Evolutionary conservation across 345 rosid genomes (phyloP).

Genomic region (Bretschneidera sinensis): DNA sequence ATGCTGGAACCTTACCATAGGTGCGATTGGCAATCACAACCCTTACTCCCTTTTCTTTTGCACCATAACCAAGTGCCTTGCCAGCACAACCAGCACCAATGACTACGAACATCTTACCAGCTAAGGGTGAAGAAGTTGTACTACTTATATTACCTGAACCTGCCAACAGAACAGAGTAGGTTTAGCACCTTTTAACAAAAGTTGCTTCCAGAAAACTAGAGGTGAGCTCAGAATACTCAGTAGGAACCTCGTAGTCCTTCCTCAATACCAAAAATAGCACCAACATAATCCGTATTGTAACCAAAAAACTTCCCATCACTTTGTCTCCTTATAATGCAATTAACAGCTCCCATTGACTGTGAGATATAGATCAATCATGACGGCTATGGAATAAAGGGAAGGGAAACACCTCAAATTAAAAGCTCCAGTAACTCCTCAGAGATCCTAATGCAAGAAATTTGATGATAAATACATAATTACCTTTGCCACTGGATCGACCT

Average conservation of each 20-base stretch:
- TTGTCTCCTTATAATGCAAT: conserved; percentile 71
- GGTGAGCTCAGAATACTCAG: conserved; percentile 10
- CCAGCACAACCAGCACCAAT: conserved; percentile 98
- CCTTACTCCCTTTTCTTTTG: conserved; percentile 83
- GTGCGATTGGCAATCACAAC: conserved; percentile 89
- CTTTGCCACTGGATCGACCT: conserved; percentile 87
- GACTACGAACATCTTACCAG: conserved; percentile 79
- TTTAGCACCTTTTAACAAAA: conserved; percentile 12
- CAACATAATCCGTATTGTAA: conserved; percentile 82
- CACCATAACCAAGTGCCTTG: conserved; percentile 94
- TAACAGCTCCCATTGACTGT: conserved; percentile 97
- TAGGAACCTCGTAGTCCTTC: conserved; percentile 75
- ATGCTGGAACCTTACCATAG: conserved; percentile 40
- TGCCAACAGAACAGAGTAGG: conserved; percentile 22
- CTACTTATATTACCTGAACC: conserved; percentile 33
- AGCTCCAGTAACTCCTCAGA: conserved; percentile 1
- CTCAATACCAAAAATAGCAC: conserved; percentile 95
- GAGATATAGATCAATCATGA: conserved; percentile 23
- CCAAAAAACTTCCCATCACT: conserved; percentile 77
- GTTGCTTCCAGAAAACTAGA: conserved; percentile 3
- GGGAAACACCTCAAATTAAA: too few species aligned
- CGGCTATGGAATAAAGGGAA: not conserved
- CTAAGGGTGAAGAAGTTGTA: conserved; percentile 48
- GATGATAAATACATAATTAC: conserved; percentile 27
- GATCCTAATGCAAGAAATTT: too few species aligned